Conservation (phyloP, 768 basidiomycete species). For the Asterophora lycoperdoides region DNA sequence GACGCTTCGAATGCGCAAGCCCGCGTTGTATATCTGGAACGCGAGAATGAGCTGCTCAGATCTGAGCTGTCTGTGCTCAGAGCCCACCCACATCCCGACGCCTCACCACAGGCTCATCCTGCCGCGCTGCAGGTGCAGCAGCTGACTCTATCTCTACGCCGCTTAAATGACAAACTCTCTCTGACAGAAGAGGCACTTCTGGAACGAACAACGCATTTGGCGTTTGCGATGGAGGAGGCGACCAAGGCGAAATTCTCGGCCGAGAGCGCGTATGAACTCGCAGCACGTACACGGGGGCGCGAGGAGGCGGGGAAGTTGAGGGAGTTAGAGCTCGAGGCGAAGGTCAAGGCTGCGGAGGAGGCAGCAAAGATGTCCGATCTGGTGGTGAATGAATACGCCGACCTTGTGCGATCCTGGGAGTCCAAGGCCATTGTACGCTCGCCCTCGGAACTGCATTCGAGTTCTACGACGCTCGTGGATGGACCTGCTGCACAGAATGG, state of each 20-base stretch:
- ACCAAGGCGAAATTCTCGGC: slow-evolving; percentile 36
- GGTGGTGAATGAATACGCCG: slow-evolving; percentile 70
- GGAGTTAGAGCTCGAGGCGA: slow-evolving; percentile 46
- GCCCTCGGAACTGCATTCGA: background rate
- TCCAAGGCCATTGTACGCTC: slow-evolving; percentile 28
- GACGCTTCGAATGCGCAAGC: slow-evolving; percentile 48
- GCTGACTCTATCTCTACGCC: slow-evolving; percentile 64
- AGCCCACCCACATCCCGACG: slow-evolving; percentile 43
- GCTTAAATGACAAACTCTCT: slow-evolving; percentile 63
- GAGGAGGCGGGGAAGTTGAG: slow-evolving; percentile 49
- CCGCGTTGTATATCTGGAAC: slow-evolving; percentile 45
- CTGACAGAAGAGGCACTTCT: slow-evolving; percentile 54
- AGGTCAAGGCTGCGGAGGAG: slow-evolving; percentile 48
- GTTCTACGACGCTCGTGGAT: background rate
- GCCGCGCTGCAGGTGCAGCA: slow-evolving; percentile 38
- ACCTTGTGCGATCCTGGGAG: slow-evolving; percentile 65
- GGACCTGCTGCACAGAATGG: background rate
- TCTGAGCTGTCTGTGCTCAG: slow-evolving; percentile 56
- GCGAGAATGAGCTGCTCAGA: slow-evolving; percentile 53
- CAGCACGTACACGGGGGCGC: slow-evolving; percentile 46
- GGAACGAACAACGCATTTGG: slow-evolving; percentile 44
- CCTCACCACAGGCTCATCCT: slow-evolving; percentile 22
- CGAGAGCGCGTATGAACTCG: slow-evolving; percentile 53
- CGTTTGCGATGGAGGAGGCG: slow-evolving; percentile 39
- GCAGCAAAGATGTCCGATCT: slow-evolving; percentile 58